These are phyloP conservation scores for Trypanosomatidae sp. DNA, from an alignment of 208 protist genomes.

Conservation along the genomic window DNA sequence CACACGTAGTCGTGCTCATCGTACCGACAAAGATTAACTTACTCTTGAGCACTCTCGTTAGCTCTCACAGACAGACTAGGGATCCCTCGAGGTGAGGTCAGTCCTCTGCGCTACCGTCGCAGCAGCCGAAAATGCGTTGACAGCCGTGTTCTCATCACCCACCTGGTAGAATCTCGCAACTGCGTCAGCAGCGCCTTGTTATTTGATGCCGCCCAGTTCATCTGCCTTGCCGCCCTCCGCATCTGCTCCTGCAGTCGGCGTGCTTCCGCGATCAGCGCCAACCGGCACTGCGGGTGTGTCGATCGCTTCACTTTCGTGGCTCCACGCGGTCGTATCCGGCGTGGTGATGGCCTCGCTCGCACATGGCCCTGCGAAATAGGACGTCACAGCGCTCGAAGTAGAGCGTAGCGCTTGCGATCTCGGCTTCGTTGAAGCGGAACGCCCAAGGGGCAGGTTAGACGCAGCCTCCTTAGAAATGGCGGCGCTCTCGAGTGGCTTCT, in stretches of 20 bases:
- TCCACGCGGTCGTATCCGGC: neutral
- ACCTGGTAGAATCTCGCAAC: neutral
- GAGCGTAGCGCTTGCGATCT: neutral
- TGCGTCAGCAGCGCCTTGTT: neutral
- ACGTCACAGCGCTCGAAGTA: neutral
- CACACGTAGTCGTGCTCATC: neutral
- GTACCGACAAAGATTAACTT: neutral
- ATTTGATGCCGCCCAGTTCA: neutral
- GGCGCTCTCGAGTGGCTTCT: neutral
- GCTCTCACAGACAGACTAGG: neutral
- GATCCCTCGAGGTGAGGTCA: neutral
- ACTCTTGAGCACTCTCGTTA: neutral
- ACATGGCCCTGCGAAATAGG: neutral
- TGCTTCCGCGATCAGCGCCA: neutral
- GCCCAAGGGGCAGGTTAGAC: too few species aligned
- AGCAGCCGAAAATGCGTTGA: neutral
- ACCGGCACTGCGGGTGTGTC: neutral
- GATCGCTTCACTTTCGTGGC: neutral
- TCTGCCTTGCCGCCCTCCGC: neutral
- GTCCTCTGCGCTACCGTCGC: neutral
- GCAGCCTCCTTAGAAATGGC: neutral
- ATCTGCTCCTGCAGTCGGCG: neutral
- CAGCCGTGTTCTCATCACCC: neutral
- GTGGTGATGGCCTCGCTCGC: neutral
- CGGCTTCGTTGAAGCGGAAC: neutral